phyloP scores from a whole-genome alignment of 805 yeast species.

The Starmerella stigmatis region DNA sequence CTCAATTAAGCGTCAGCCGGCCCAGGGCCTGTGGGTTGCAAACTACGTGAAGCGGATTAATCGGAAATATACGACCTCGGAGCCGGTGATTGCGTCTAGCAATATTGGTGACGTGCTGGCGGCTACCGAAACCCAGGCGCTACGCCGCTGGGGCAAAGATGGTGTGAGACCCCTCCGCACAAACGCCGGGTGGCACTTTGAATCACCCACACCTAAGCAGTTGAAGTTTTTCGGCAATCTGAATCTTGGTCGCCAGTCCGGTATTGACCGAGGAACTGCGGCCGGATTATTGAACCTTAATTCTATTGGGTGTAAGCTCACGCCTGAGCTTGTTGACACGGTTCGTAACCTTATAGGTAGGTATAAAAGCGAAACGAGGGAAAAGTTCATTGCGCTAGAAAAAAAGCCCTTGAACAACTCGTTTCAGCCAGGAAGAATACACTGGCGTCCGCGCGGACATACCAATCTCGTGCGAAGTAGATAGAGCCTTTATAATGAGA shows the following conservation, averaged over 20 bases:
- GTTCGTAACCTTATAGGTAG: constrained; percentile 3
- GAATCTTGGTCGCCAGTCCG: no score
- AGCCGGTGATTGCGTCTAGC: neutral
- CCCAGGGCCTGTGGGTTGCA: constrained; percentile 2
- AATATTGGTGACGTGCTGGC: constrained; percentile 5
- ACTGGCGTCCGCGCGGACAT: neutral
- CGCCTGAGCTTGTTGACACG: constrained; percentile 7
- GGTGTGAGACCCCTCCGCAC: neutral
- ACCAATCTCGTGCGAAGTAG: neutral
- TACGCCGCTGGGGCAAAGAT: neutral
- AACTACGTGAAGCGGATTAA: neutral
- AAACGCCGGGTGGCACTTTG: constrained; percentile 2
- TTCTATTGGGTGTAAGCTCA: constrained; percentile 14
- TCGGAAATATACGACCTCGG: neutral
- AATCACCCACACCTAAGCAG: constrained; percentile 2
- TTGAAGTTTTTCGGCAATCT: neutral
- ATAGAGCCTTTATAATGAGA: neutral
- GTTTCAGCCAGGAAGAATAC: neutral
- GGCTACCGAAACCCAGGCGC: neutral
- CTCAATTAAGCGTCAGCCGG: neutral
- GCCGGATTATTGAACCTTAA: constrained; percentile 15
- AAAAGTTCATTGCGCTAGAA: neutral
- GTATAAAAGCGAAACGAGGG: neutral
- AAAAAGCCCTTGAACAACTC: neutral
- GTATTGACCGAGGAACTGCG: constrained; percentile 17